These are phyloP conservation scores for Mrakia hoshinonis DNA, from an alignment of 768 basidiomycete genomes.

Conservation along the genomic window DNA sequence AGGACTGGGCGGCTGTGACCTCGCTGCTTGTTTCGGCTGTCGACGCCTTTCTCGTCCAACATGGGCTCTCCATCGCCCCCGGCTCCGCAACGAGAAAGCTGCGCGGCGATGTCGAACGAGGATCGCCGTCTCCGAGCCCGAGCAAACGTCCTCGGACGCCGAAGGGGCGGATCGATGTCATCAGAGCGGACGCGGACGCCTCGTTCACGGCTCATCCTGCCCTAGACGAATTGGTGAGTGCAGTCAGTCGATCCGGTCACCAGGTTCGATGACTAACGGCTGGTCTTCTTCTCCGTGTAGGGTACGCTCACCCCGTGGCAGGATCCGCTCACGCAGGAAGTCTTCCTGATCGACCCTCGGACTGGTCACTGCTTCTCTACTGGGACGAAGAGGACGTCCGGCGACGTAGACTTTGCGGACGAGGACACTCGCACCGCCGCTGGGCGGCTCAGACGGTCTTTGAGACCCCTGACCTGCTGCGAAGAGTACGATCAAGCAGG, in stretches of 20 bases:
- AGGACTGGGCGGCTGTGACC: slow-evolving; percentile 56
- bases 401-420: not conserved
- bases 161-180: not conserved
- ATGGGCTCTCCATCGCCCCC: slow-evolving; percentile 48
- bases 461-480: not conserved
- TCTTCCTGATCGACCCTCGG: slow-evolving; percentile 55
- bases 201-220: not conserved
- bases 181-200: not conserved
- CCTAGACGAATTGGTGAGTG: not conserved
- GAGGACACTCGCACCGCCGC: not conserved
- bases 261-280: not conserved
- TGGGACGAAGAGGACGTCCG: slow-evolving; percentile 30
- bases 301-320: slow-evolving; percentile 45
- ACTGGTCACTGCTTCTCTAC: slow-evolving; percentile 59
- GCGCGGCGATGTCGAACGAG: not conserved
- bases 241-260: not conserved
- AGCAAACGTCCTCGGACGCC: slow-evolving; percentile 11
- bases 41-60: slow-evolving; percentile 54
- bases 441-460: not conserved
- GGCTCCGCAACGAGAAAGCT: not conserved
- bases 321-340: slow-evolving; percentile 55
- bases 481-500: not conserved
- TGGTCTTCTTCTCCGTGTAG: not conserved
- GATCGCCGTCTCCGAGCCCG: not conserved
- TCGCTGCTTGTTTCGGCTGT: slow-evolving; percentile 54